Conservation (phyloP, 371 early-diverging fungal genomes). For the Mortierella sp. region DNA sequence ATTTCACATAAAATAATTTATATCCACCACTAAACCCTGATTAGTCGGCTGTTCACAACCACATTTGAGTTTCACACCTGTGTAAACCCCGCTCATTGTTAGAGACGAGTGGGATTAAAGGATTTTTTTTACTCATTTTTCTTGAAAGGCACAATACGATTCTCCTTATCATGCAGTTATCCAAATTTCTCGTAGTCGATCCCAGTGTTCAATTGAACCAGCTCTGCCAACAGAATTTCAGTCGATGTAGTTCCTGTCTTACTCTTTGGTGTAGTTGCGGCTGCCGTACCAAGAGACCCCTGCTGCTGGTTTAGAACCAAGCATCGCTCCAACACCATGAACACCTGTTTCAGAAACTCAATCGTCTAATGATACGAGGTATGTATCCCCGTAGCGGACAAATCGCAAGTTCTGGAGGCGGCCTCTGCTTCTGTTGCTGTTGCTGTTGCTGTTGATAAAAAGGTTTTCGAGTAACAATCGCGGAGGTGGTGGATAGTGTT, state of each 20-base stretch:
- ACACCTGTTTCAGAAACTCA: slow-evolving; percentile 37
- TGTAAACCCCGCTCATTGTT: too few species aligned
- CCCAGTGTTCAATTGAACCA: slow-evolving; percentile 28
- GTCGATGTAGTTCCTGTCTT: not conserved
- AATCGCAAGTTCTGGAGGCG: slow-evolving; percentile 20
- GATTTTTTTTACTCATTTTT: too few species aligned
- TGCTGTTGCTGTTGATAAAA: not conserved
- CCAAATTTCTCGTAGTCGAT: slow-evolving; percentile 53
- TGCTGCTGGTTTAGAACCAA: slow-evolving; percentile 3
- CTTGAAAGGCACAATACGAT: too few species aligned
- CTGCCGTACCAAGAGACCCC: not conserved
- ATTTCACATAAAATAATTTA: too few species aligned
- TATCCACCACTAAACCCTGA: too few species aligned
- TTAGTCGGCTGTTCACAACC: too few species aligned
- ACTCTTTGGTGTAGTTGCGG: not conserved
- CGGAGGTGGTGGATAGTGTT: slow-evolving; percentile 22
- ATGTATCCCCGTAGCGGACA: slow-evolving; percentile 23
- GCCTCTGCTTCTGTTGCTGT: slow-evolving; percentile 14
- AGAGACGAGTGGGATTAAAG: too few species aligned
- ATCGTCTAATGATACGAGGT: slow-evolving; percentile 29
- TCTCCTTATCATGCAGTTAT: slow-evolving; percentile 41
- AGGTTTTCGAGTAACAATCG: slow-evolving; percentile 33
- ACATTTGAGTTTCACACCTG: too few species aligned
- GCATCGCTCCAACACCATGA: slow-evolving; percentile 36
- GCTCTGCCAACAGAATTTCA: slow-evolving; percentile 15